phyloP scores from a whole-genome alignment of 2,329 filamentous ascomycete species.

The Metarhizium humberi region DNA sequence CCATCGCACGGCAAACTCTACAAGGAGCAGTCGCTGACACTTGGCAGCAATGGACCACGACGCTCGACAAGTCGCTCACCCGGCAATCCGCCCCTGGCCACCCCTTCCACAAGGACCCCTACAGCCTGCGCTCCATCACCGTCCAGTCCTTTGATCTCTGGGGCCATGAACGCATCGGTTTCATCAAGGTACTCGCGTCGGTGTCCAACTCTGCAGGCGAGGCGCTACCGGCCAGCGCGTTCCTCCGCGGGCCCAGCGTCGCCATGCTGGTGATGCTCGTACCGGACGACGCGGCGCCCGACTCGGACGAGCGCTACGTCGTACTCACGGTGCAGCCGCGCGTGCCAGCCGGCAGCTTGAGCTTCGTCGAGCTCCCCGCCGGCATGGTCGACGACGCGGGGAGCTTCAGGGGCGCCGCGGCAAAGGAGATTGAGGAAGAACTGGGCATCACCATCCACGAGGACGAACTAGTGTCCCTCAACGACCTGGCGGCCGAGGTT shows the following conservation, averaged over 20 bases:
- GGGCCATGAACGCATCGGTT: constrained; percentile 37
- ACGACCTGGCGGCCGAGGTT: constrained; percentile 33
- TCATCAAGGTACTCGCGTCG: constrained; percentile 43
- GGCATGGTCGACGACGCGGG: constrained; percentile 47
- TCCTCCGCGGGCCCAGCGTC: constrained; percentile 52
- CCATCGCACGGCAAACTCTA: no score
- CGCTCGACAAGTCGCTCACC: constrained; percentile 34
- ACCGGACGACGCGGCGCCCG: constrained; percentile 35
- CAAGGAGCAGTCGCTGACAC: constrained; percentile 19
- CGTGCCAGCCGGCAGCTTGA: constrained; percentile 38
- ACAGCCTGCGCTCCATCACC: constrained; percentile 38
- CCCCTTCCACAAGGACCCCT: constrained; percentile 45
- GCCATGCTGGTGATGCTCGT: constrained; percentile 49
- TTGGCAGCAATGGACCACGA: constrained; percentile 43
- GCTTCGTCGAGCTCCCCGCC: constrained; percentile 48
- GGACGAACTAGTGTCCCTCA: constrained; percentile 39
- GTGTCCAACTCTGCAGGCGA: constrained; percentile 29
- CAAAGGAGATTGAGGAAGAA: constrained; percentile 53
- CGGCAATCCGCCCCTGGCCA: constrained; percentile 34
- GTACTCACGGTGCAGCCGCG: constrained; percentile 52
- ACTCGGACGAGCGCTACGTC: constrained; percentile 41
- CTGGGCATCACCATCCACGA: constrained; percentile 42
- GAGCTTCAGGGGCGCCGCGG: constrained; percentile 47
- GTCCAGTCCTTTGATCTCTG: constrained; percentile 48
- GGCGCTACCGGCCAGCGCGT: constrained; percentile 41